These are phyloP conservation scores for Phanerochaete sordida DNA, from an alignment of 768 basidiomycete species.

Conservation along the genomic window DNA sequence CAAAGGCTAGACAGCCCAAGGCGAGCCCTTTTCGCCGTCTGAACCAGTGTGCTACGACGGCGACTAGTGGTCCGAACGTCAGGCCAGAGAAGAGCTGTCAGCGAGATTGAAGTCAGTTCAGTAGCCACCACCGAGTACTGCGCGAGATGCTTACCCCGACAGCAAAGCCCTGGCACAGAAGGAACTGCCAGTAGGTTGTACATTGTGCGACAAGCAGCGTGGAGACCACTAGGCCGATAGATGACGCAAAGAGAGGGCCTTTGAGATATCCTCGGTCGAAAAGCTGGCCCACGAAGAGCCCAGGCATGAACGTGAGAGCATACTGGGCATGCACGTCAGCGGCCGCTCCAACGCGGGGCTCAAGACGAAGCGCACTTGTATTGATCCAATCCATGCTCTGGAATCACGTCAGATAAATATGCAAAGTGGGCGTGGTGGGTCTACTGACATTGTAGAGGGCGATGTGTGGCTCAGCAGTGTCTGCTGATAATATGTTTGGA, in stretches of 20 bases:
- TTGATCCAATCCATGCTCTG: constrained; percentile 66
- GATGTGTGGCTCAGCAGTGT: constrained; percentile 45
- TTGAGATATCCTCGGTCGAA: constrained; percentile 73
- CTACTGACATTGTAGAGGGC: constrained; percentile 58
- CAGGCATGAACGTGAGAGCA: constrained; percentile 58
- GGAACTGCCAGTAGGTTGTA: constrained; percentile 71
- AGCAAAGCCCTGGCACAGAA: constrained; percentile 70
- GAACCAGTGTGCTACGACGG: constrained; percentile 73
- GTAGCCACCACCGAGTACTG: neutral
- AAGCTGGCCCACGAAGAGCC: constrained; percentile 58
- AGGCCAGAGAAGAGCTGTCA: constrained; percentile 38
- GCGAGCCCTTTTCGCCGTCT: constrained; percentile 51
- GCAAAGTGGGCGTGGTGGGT: neutral
- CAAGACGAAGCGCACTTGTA: constrained; percentile 42
- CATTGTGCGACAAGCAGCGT: constrained; percentile 73
- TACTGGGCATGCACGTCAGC: constrained; percentile 53
- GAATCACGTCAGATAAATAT: neutral
- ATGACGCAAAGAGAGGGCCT: constrained; percentile 43
- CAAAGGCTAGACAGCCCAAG: constrained; percentile 59
- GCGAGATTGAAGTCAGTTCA: too few species aligned
- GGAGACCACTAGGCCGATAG: constrained; percentile 45
- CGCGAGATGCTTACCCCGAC: constrained; percentile 45
- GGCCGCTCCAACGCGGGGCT: neutral
- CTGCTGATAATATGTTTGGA: constrained; percentile 69
- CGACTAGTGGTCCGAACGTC: constrained; percentile 58